Evolutionary conservation across 352 stramenopile genomes (phyloP), one percentile per base, ranked within the genome.

Genomic region (Pythium aquatile): DNA sequence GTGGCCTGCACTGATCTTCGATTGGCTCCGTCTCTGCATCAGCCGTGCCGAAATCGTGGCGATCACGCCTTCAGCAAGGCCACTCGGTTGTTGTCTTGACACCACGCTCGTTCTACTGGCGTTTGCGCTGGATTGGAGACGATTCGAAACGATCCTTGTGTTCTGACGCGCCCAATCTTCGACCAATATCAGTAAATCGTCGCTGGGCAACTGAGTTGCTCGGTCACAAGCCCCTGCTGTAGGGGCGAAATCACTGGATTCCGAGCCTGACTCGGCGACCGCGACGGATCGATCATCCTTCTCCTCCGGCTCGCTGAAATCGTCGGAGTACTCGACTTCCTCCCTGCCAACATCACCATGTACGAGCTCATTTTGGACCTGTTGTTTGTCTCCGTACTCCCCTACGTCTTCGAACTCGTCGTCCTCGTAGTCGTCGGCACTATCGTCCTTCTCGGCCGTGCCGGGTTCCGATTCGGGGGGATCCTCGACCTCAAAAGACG

Each of bases 361-460:
- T n/a, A 20, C 2, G 1, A 35, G 14, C 10, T 11, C 24, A 4
- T 40, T 7, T 37, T 40, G 33, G 6, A 24, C 20, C 20, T 24
- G 20, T 24, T 1, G 20, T 24, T 24, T 24, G 20, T 24, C 20
- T 24, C 20, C 20, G 20, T 24, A 24, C 20, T 24, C 47, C 6
- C 48, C 47, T 5, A 5, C 40, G 24, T 52, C 29, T 20, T 70
- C 64, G 44, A 70, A 70, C 17, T 16, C 42, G 1, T 65, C 64
- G 11, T 62, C 52, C 0, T 62, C 58, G 28, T 70, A 66, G 10
- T 13, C 35, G 26, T 46, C 26, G 17, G 46, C 46, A 39, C 5
- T n/a, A n/a, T 52, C 48, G 8, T 5, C 1, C 26, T 66, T 20
- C n/a, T 44, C n/a, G 35, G 28, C 28, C 26, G 8, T 32, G 52